Percentiles rank a stretch among this genome's conserved stretches.
Conservation (phyloP, 2,329 filamentous ascomycete species). For the Cryphonectria japonica region DNA sequence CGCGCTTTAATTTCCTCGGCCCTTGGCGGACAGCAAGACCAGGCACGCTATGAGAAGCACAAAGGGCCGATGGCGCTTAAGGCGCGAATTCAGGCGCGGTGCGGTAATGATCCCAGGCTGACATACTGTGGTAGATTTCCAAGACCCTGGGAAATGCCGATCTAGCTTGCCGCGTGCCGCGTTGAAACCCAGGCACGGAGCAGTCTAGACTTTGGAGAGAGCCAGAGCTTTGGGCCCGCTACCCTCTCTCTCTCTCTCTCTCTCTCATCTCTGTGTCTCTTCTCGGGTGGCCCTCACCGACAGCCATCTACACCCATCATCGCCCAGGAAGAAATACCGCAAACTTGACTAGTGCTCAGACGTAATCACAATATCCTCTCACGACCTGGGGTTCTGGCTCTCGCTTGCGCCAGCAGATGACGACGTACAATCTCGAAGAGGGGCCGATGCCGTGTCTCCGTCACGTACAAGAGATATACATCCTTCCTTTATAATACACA, state of each 20-base stretch:
- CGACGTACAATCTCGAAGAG: background rate
- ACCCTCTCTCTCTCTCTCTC: background rate
- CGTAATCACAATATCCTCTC: background rate
- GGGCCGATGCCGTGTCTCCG: background rate
- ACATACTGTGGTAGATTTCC: background rate
- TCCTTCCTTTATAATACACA: background rate
- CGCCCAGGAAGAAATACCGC: constrained; percentile 7
- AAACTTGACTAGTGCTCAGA: background rate
- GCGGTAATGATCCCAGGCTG: constrained; percentile 14
- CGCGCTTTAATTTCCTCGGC: background rate
- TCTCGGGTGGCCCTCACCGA: background rate
- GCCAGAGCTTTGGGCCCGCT: constrained; percentile 14
- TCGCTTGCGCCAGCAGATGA: constrained; percentile 6
- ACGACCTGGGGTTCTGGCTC: background rate
- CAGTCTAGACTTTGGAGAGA: constrained; percentile 7
- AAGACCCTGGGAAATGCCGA: constrained; percentile 25
- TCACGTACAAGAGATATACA: background rate
- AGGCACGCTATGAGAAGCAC: background rate
- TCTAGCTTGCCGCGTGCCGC: constrained; percentile 22
- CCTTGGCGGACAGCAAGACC: constrained; percentile 8
- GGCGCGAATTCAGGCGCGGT: constrained; percentile 25
- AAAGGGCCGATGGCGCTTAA: constrained; percentile 22
- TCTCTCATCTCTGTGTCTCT: background rate
- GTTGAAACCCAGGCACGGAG: constrained; percentile 11
- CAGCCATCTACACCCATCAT: background rate